Conservation (phyloP, 2,329 filamentous ascomycete genomes). For the Aspergillus pseudonomiae region DNA sequence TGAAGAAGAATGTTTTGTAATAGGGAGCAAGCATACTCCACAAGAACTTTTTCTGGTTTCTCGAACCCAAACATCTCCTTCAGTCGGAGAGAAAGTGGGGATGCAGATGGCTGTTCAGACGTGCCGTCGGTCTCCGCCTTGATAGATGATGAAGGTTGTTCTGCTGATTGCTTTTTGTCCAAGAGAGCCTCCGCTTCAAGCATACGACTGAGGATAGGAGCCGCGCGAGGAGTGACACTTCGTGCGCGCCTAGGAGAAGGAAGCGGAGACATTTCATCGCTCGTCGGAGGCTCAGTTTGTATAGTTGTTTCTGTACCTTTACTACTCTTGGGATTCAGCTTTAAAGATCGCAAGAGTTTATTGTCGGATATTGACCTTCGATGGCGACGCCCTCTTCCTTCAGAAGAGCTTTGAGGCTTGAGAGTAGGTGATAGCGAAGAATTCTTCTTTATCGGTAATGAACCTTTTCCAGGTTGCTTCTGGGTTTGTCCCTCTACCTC, state of each 20-base stretch:
- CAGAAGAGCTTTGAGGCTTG: constrained; percentile 16
- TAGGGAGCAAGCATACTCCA: constrained; percentile 92
- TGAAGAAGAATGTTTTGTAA: constrained; percentile 89
- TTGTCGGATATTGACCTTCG: constrained; percentile 65
- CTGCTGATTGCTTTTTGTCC: constrained; percentile 27
- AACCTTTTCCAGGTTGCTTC: constrained; percentile 14
- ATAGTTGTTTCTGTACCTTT: constrained; percentile 28
- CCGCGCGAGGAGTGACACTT: constrained; percentile 53
- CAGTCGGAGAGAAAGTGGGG: constrained; percentile 68
- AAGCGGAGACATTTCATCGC: constrained; percentile 20
- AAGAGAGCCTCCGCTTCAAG: constrained; percentile 71
- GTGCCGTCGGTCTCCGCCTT: constrained; percentile 54
- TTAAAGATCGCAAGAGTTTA: constrained; percentile 64
- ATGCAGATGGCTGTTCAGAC: constrained; percentile 48
- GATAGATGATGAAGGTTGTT: constrained; percentile 23
- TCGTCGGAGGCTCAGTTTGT: constrained; percentile 19
- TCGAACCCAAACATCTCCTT: constrained; percentile 87
- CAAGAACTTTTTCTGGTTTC: constrained; percentile 78
- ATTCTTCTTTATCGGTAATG: constrained; percentile 9
- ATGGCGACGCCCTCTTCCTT: constrained; percentile 51
- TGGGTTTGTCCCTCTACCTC: constrained; percentile 41
- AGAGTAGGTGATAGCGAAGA: not conserved
- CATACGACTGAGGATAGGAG: constrained; percentile 77
- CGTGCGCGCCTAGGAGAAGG: constrained; percentile 31
- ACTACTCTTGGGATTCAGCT: constrained; percentile 46